These are phyloP conservation scores for Mortierella sp. DNA, from an alignment of 371 early-diverging fungal genomes.

Conservation along the genomic window DNA sequence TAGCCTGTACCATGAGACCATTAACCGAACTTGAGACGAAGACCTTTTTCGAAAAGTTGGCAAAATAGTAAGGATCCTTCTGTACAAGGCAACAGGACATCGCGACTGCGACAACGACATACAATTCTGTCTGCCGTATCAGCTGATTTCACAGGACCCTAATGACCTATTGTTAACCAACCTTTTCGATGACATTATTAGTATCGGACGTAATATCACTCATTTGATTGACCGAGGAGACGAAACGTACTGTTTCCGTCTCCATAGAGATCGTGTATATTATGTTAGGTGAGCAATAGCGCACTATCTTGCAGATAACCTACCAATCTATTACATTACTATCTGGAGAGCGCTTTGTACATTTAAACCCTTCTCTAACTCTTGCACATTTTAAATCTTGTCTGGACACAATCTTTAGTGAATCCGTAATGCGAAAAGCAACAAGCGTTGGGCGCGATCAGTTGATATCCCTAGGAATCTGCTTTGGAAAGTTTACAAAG, in stretches of 20 bases:
- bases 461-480: conserved; percentile 92
- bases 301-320: not conserved
- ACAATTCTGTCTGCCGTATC: too few species aligned
- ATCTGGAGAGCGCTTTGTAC: not conserved
- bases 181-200: conserved; percentile 37
- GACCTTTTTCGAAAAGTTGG: conserved; percentile 94
- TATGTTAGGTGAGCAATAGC: conserved; percentile 82
- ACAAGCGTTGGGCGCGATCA: conserved; percentile 88
- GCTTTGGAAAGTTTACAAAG: conserved; percentile 99
- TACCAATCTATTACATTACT: not conserved
- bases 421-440: conserved; percentile 91
- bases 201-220: conserved; percentile 96
- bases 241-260: conserved; percentile 95
- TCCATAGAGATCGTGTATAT: conserved; percentile 94
- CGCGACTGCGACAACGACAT: too few species aligned
- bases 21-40: conserved; percentile 96
- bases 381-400: not conserved
- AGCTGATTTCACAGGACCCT: too few species aligned
- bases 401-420: conserved; percentile 64
- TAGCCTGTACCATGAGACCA: conserved; percentile 80
- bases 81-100: not conserved
- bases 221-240: conserved; percentile 95
- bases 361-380: not conserved
- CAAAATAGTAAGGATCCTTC: conserved; percentile 86
- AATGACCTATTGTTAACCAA: not conserved